Base-by-base conservation (phyloP, 2,329 filamentous ascomycete genomes). In the Colletotrichum abscissum region DNA sequence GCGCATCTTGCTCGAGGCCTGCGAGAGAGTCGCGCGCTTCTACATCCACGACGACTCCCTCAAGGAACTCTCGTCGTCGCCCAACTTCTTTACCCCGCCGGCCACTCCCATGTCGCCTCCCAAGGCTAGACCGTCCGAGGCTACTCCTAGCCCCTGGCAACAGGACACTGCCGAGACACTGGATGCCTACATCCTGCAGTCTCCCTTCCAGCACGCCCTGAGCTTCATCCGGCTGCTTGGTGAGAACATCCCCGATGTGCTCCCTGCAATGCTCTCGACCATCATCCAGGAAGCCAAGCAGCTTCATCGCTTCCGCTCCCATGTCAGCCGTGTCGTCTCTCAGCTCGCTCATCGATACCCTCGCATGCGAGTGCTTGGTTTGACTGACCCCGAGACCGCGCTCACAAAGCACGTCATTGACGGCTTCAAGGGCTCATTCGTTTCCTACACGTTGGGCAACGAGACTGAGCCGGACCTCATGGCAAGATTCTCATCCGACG, bases 381-480 rank as follows among this genome's bases (percentile, higher is more conserved):
- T 86, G 1, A 80, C 81, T 0, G 81, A 82, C 7, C 74, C 79
- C 1, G 79, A 81, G 66, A 77, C 84, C 11, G 85, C 85, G 19
- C 73, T 86, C 38, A 78, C 78, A 0, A 76, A 78, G 54, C 76
- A 80, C 30, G 69, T 85, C 5, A 64, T 86, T 0, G 85, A 83
- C 11, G 86, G 86, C 1, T 86, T 84, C 4, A 86, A 85, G 3
- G 81, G 80, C 12, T 79, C 84, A 0, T 78, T 75, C 14, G 28
- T 58, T 6, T 68, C 73, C 2, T 83, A 83, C 69, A 79, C 76
- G 1, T 80, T 77, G 52, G 82, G 81, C 1, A 80, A 81, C 42
- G 75, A 81, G 68, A 76, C 77, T 6, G 60, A 63, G 19, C 68
- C 72, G 5, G 79, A 79, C 8, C 62, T 82, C 1, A 63, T 74